These are phyloP conservation scores for Phaffomyces antillensis DNA, from an alignment of 805 yeast genomes.

Conservation along the genomic window DNA sequence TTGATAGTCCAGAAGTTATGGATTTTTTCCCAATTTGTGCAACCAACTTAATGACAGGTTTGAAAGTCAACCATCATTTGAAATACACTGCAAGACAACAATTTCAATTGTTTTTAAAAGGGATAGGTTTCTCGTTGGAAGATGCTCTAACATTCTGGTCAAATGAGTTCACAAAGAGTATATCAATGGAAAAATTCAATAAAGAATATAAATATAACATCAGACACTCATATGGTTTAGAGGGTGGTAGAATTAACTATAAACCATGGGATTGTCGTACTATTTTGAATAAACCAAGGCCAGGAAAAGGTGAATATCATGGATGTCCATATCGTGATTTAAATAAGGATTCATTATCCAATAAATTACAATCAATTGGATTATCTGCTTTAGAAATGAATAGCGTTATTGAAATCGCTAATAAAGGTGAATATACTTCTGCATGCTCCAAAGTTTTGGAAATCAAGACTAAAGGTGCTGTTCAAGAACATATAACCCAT, in stretches of 20 bases:
- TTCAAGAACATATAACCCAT: constrained; percentile 46
- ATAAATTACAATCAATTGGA: constrained; percentile 56
- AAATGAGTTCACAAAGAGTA: constrained; percentile 55
- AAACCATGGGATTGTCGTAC: constrained; percentile 81
- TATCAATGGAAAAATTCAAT: constrained; percentile 67
- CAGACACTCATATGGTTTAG: constrained; percentile 85
- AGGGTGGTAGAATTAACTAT: constrained; percentile 82
- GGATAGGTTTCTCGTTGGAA: constrained; percentile 80
- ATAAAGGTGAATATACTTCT: constrained; percentile 63
- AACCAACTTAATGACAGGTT: constrained; percentile 53
- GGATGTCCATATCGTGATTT: constrained; percentile 92
- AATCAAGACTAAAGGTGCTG: constrained; percentile 45
- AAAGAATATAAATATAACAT: constrained; percentile 87
- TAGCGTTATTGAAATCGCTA: constrained; percentile 60
- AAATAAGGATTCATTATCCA: constrained; percentile 52
- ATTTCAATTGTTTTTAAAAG: constrained; percentile 76
- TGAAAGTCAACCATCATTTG: constrained; percentile 60
- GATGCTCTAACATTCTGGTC: constrained; percentile 88
- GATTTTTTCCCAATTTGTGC: constrained; percentile 82
- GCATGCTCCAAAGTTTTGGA: constrained; percentile 93
- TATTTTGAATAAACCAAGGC: constrained; percentile 65
- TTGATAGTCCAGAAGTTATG: constrained; percentile 46
- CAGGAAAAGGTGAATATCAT: constrained; percentile 63
- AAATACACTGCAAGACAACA: constrained; percentile 83
- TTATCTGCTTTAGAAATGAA: constrained; percentile 51